Evolutionary conservation across 2,329 filamentous ascomycete species (phyloP).

Genomic region (Alternaria gaisen): DNA sequence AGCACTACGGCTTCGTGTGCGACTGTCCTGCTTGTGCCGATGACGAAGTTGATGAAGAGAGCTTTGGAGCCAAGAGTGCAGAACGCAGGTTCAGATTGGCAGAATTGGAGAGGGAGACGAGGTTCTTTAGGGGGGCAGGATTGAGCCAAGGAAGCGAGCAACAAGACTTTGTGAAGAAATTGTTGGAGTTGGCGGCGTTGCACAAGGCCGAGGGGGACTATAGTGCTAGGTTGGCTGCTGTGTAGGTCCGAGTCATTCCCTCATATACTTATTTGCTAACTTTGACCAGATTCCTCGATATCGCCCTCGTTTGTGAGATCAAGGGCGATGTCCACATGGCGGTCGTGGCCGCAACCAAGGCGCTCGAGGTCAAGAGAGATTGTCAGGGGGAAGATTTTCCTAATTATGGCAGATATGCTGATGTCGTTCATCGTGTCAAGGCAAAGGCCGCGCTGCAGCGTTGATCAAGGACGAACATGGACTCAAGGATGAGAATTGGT

Average conservation of each 20-base stretch:
- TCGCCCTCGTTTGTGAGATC: slow-evolving; percentile 43
- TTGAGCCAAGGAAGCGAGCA: slow-evolving; percentile 25
- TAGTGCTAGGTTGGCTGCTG: slow-evolving; percentile 33
- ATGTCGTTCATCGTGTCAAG: slow-evolving; percentile 34
- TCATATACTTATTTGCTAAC: slow-evolving; percentile 7
- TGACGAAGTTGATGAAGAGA: slow-evolving; percentile 38
- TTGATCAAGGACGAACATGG: not conserved
- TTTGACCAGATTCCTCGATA: slow-evolving; percentile 38
- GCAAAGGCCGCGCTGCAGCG: slow-evolving; percentile 5
- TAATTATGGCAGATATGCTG: slow-evolving; percentile 33
- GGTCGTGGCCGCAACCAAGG: slow-evolving; percentile 30
- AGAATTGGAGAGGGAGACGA: slow-evolving; percentile 46
- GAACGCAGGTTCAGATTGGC: slow-evolving; percentile 44
- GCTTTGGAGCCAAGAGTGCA: slow-evolving; percentile 38
- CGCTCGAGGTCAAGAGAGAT: slow-evolving; percentile 38
- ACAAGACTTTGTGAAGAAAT: slow-evolving; percentile 25
- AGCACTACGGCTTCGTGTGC: slow-evolving; percentile 50
- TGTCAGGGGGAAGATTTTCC: slow-evolving; percentile 42
- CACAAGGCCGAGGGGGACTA: slow-evolving; percentile 39
- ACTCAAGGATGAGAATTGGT: not conserved
- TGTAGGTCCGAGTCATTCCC: slow-evolving; percentile 27
- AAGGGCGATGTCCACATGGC: slow-evolving; percentile 35
- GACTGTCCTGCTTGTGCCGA: slow-evolving; percentile 50
- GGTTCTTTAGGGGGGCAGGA: slow-evolving; percentile 20
- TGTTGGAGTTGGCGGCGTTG: slow-evolving; percentile 42